A percentile compares a stretch with the other conserved stretches of the same genome.
These are phyloP conservation scores for Durotheca rogersii DNA, from an alignment of 495 filamentous ascomycete genomes.

Conservation along the genomic window DNA sequence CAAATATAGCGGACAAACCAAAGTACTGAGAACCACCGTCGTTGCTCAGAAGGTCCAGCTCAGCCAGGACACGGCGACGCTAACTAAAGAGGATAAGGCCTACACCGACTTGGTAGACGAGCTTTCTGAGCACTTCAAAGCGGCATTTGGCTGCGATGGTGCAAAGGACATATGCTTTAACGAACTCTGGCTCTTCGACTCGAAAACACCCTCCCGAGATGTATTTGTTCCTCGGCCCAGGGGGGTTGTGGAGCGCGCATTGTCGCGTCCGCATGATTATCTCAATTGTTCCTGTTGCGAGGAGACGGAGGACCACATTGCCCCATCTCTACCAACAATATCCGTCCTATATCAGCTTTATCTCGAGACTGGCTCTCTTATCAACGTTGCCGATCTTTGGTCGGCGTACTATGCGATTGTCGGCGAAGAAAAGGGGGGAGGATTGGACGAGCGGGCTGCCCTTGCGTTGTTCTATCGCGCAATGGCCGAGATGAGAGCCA, in stretches of 20 bases:
- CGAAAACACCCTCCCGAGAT: slow-evolving; percentile 74
- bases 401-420: slow-evolving; percentile 78
- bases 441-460: slow-evolving; percentile 50
- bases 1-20: slow-evolving; percentile 70
- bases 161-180: slow-evolving; percentile 68
- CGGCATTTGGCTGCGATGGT: slow-evolving; percentile 57
- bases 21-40: slow-evolving; percentile 76
- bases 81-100: slow-evolving; percentile 70
- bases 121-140: slow-evolving; percentile 56
- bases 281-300: slow-evolving; percentile 71
- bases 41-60: slow-evolving; percentile 85
- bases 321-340: slow-evolving; percentile 69
- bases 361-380: slow-evolving; percentile 79
- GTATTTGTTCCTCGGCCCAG: slow-evolving; percentile 79
- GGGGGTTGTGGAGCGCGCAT: slow-evolving; percentile 75
- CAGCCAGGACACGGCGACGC: slow-evolving; percentile 71
- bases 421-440: slow-evolving; percentile 57
- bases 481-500: slow-evolving; percentile 76
- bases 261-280: slow-evolving; percentile 82
- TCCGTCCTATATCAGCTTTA: slow-evolving; percentile 89
- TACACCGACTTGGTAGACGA: slow-evolving; percentile 75
- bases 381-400: slow-evolving; percentile 91
- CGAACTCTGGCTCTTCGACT: slow-evolving; percentile 84
- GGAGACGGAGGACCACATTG: slow-evolving; percentile 47
- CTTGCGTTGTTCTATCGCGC: slow-evolving; percentile 78